Percentiles rank a stretch among this genome's conserved stretches.
phyloP scores from a whole-genome alignment of 805 yeast genomes.

The Kurtzmaniella cleridarum region DNA sequence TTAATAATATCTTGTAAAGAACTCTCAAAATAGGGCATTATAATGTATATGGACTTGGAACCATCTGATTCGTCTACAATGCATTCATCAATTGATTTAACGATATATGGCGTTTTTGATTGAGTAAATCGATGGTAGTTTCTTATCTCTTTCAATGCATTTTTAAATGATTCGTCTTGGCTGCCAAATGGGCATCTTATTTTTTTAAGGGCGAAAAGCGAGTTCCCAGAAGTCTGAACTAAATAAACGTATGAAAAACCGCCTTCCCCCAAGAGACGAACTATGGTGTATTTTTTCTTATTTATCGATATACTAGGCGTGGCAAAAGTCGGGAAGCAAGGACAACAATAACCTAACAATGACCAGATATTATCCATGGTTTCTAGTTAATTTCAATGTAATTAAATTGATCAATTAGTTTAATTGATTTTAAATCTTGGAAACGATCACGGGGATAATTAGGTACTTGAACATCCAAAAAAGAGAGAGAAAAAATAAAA shows the following conservation, averaged over 20 bases:
- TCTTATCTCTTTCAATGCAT: slow-evolving; percentile 74
- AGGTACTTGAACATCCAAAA: too few species aligned
- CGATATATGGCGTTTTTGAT: slow-evolving; percentile 55
- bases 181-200: slow-evolving; percentile 85
- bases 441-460: too few species aligned
- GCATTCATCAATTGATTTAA: slow-evolving; percentile 64
- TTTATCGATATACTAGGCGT: slow-evolving; percentile 60
- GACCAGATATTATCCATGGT: too few species aligned
- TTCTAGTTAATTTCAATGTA: too few species aligned
- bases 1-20: slow-evolving; percentile 81
- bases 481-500: too few species aligned
- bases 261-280: slow-evolving; percentile 81
- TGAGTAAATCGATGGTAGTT: slow-evolving; percentile 62
- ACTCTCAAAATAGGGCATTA: slow-evolving; percentile 69
- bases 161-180: slow-evolving; percentile 52
- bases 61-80: slow-evolving; percentile 75
- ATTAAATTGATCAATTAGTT: too few species aligned
- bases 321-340: slow-evolving; percentile 39
- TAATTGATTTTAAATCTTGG: too few species aligned
- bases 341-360: slow-evolving; percentile 25
- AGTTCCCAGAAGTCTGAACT: slow-evolving; percentile 48
- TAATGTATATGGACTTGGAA: slow-evolving; percentile 67
- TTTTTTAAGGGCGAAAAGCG: slow-evolving; percentile 70
- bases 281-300: slow-evolving; percentile 54
- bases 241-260: slow-evolving; percentile 84